A percentile compares a stretch with the other conserved stretches of the same genome.
Conservation (phyloP, 1,284 basidiomycete genomes). For the Vanrija sp. region DNA sequence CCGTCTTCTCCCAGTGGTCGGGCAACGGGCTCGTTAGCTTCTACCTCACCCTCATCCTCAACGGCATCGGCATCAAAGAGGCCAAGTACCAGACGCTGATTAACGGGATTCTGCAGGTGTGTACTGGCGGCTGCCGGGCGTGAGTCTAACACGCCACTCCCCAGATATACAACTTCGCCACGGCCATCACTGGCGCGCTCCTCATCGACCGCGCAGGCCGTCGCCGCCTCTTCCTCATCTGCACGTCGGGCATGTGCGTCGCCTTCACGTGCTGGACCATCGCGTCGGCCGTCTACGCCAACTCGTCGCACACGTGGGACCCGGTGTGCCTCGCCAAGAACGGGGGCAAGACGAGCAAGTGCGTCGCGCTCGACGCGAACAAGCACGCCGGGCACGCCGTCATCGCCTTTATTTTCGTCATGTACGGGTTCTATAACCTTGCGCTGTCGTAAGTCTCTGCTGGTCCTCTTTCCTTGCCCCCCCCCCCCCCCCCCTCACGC, state of each 20-base stretch:
- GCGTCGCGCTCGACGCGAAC: neutral
- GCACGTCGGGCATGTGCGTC: constrained; percentile 47
- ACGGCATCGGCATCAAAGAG: constrained; percentile 63
- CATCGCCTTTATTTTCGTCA: constrained; percentile 10
- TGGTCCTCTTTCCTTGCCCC: no score
- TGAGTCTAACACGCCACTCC: constrained; percentile 55
- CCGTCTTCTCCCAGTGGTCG: constrained; percentile 31
- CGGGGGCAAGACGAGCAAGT: neutral
- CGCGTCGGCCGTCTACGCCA: constrained; percentile 57
- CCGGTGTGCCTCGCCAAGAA: neutral
- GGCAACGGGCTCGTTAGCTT: constrained; percentile 63
- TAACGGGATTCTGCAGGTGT: constrained; percentile 59
- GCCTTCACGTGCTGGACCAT: constrained; percentile 63
- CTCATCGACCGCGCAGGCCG: constrained; percentile 31
- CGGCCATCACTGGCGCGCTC: constrained; percentile 28
- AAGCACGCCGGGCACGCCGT: constrained; percentile 4
- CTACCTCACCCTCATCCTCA: constrained; percentile 67
- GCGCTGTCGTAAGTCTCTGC: constrained; percentile 1
- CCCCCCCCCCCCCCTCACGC: constrained; percentile 18
- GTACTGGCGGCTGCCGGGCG: no score
- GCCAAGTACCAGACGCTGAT: constrained; percentile 60
- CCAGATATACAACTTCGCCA: constrained; percentile 27
- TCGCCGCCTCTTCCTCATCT: constrained; percentile 51
- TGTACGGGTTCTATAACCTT: constrained; percentile 43
- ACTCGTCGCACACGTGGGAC: constrained; percentile 22